These are phyloP conservation scores for Aurinia saxatilis DNA, from an alignment of 345 rosid genomes.

Conservation along the genomic window DNA sequence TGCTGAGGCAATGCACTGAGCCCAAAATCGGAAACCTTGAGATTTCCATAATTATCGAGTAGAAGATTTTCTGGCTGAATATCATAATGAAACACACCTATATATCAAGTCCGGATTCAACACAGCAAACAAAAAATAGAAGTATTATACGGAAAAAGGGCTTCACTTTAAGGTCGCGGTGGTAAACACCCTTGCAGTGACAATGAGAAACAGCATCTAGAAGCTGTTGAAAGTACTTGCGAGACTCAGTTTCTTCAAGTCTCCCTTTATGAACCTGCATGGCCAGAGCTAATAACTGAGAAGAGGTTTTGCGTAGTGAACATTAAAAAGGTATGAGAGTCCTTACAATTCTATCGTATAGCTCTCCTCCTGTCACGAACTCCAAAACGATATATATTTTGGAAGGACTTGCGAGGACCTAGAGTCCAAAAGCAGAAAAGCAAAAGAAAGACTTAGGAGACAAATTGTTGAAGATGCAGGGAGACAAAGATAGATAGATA, in stretches of 20 bases:
- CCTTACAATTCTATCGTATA: conserved; percentile 78
- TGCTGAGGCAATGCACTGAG: conserved; percentile 91
- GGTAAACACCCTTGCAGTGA: conserved; percentile 84
- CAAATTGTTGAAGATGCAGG: not conserved
- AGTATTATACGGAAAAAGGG: not conserved
- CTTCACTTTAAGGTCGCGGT: conserved; percentile 82
- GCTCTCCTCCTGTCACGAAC: conserved; percentile 89
- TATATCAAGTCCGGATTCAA: conserved; percentile 10
- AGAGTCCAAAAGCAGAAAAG: conserved; percentile 1
- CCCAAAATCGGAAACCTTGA: conserved; percentile 94
- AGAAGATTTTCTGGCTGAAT: conserved; percentile 88
- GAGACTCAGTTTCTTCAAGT: conserved; percentile 61
- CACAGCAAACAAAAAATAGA: conserved; percentile 8
- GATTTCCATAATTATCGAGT: conserved; percentile 65
- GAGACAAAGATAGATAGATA: conserved; percentile 27
- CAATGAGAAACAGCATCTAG: conserved; percentile 83
- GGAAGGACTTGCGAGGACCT: conserved; percentile 74
- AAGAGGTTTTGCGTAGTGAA: not conserved
- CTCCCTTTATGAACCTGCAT: conserved; percentile 62
- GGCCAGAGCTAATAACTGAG: not conserved
- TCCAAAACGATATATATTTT: conserved; percentile 84
- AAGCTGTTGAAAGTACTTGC: conserved; percentile 90
- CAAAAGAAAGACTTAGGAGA: not conserved
- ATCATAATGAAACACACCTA: not conserved
- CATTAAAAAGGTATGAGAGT: not conserved